Evolutionary conservation across 2,329 filamentous ascomycete genomes (phyloP).

Genomic region (Geoglossum cookeanum): DNA sequence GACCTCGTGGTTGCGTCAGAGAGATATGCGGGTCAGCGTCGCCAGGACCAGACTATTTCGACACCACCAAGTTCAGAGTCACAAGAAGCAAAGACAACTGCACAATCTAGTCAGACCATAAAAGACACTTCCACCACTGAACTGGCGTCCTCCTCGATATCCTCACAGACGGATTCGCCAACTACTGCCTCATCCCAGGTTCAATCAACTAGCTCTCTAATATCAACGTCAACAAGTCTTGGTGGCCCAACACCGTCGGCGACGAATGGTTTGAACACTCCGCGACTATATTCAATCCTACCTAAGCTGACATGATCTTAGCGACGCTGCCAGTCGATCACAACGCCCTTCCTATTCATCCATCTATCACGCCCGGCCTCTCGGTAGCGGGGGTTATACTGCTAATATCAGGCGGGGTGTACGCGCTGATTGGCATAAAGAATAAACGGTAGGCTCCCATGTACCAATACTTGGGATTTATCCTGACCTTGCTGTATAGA

Average conservation of each 20-base stretch:
- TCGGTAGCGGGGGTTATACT: constrained; percentile 62
- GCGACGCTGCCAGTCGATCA: constrained; percentile 6
- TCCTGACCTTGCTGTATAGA: constrained; percentile 16
- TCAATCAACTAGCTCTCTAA: neutral
- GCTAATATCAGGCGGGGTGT: constrained; percentile 48
- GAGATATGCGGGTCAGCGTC: neutral
- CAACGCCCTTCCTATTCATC: constrained; percentile 45
- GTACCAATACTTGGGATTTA: neutral
- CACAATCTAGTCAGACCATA: neutral
- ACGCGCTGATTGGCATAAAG: constrained; percentile 65
- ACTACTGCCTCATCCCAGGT: neutral
- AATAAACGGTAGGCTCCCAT: constrained; percentile 36
- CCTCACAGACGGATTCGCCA: neutral
- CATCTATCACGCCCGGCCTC: constrained; percentile 61
- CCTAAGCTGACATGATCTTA: neutral
- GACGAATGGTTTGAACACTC: neutral
- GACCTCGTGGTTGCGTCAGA: neutral
- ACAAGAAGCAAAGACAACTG: neutral
- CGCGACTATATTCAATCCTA: neutral
- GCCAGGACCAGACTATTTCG: neutral
- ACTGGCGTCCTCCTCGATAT: neutral
- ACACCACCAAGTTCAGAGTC: neutral
- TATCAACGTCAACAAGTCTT: neutral
- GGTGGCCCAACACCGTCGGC: neutral
- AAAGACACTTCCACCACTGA: neutral